Base-by-base conservation (phyloP, 352 stramenopile species). In the Phytophthora crassamura region DNA sequence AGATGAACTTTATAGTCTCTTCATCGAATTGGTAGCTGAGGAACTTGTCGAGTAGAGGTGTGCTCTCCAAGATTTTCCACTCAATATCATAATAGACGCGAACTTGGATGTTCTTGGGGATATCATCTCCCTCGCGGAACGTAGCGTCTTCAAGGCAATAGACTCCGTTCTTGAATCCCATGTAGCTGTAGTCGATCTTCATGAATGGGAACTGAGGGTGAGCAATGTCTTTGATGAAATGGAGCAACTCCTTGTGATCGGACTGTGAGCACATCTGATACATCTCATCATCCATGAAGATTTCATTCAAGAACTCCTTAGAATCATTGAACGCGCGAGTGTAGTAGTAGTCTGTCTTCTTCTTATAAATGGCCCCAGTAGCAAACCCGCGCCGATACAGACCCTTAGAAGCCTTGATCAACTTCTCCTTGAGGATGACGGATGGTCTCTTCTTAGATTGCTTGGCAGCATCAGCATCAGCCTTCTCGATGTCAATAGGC, bases 151-250 rank as follows among this genome's bases (percentile, higher is more conserved):
- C 15, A 5, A 51, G 43, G 5, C 28, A 20, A 25, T 51, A 51
- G 3, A 51, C 28, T 10, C 43, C 43, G 7, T 51, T 51, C 4
- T 4, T 12, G 14, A 51, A 51, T 20, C 43, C 43, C 2, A 51
- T 51, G 43, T 25, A 51, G 5, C 22, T 11, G 22, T 38, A 34
- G 25, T 51, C 43, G 14, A 51, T 7, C 43, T 39, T 51, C 8
- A 51, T 38, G 43, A 51, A 51, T 7, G 11, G 10, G 20, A 51
- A 51, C 3, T 38, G 12, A 8, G 28, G 11, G 2, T 22, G 22
- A 49, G 18, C 22, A 15, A 39, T 39, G 28, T 51, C 15, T 15
- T 51, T 51, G 28, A 51, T 51, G 22, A 51, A 51, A 14, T 51
- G 28, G 1, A 51, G 43, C 4, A 51, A 25, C 14, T 51, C 25